phyloP scores from a whole-genome alignment of 2,329 filamentous ascomycete genomes.

The Diaporthe destruens region DNA sequence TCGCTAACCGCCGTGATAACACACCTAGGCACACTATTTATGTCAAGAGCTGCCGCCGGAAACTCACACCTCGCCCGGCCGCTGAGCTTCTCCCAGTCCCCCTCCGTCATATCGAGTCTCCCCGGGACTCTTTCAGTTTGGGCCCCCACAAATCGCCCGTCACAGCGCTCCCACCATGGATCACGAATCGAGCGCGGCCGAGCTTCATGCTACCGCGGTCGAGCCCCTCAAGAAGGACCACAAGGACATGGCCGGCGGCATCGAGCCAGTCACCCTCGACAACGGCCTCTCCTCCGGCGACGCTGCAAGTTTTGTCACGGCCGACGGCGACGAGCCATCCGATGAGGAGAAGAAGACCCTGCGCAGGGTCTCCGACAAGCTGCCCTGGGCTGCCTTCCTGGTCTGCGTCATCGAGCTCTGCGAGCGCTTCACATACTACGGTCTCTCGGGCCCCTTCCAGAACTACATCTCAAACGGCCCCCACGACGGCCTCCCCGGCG shows the following conservation, averaged over 20 bases:
- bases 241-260: conserved; percentile 41
- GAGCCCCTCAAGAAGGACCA: conserved; percentile 32
- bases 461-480: conserved; percentile 39
- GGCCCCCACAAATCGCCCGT: neutral
- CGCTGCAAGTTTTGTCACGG: conserved; percentile 16
- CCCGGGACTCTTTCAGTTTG: neutral
- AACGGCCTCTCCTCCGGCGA: neutral
- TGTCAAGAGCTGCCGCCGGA: neutral
- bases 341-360: conserved; percentile 38
- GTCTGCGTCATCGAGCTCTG: conserved; percentile 41
- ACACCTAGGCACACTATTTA: neutral
- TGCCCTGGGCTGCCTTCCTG: conserved; percentile 42
- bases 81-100: neutral
- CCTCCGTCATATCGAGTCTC: neutral
- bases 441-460: conserved; percentile 41
- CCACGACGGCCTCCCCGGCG: conserved; percentile 33
- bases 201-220: conserved; percentile 38
- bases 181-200: conserved; percentile 38
- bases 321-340: conserved; percentile 38
- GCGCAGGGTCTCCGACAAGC: conserved; percentile 41
- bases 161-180: conserved; percentile 31
- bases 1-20: too few species aligned
- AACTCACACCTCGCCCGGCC: neutral
- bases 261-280: conserved; percentile 13
- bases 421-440: conserved; percentile 42